Conservation (phyloP, 2,329 filamentous ascomycete species). For the Monilinia laxa region DNA sequence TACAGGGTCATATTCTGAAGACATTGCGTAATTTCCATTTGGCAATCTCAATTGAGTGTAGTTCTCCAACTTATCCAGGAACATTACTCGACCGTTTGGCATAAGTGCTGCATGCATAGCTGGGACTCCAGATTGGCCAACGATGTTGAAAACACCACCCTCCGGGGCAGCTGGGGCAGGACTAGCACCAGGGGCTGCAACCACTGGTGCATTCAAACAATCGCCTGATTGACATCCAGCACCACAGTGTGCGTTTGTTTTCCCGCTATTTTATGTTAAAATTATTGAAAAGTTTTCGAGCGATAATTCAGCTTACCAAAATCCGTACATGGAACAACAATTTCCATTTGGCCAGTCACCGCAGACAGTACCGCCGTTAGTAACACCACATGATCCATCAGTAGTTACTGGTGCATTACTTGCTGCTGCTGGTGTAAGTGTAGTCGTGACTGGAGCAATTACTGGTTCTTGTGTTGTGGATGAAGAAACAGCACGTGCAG, state of each 20-base stretch:
- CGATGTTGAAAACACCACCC: constrained; percentile 49
- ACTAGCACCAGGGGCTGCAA: constrained; percentile 38
- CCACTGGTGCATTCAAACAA: constrained; percentile 45
- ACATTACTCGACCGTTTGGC: constrained; percentile 58
- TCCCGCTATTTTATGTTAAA: constrained; percentile 39
- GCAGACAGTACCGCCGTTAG: constrained; percentile 51
- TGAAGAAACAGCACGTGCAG: neutral
- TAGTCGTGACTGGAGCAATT: constrained; percentile 32
- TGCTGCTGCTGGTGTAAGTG: constrained; percentile 31
- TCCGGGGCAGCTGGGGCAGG: constrained; percentile 48
- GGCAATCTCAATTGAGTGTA: constrained; percentile 56
- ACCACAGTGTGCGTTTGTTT: constrained; percentile 52
- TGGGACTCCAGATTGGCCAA: constrained; percentile 59
- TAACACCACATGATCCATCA: constrained; percentile 54
- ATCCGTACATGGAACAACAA: constrained; percentile 59
- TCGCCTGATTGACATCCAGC: constrained; percentile 56
- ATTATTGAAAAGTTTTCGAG: neutral
- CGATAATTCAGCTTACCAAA: constrained; percentile 43
- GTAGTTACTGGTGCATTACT: constrained; percentile 45
- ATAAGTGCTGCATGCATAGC: constrained; percentile 62
- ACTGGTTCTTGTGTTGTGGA: constrained; percentile 33
- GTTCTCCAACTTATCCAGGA: constrained; percentile 63
- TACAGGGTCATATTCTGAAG: constrained; percentile 56
- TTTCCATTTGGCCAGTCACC: constrained; percentile 52
- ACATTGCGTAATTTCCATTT: constrained; percentile 58